Conservation (phyloP, 2,329 filamentous ascomycete species). For the Sphaerostilbella broomeana region DNA sequence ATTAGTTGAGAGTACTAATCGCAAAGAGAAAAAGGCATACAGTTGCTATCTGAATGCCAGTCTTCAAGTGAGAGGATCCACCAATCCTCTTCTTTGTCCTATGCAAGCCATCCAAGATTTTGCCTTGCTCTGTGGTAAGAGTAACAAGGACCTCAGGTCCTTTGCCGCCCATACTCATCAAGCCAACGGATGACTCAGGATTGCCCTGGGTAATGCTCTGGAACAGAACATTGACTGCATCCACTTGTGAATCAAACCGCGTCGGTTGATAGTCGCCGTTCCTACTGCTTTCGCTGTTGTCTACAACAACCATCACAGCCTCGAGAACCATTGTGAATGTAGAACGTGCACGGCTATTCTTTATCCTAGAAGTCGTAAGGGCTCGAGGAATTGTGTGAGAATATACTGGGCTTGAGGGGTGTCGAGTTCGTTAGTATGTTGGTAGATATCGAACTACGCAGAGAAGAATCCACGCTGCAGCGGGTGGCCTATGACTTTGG, state of each 20-base stretch:
- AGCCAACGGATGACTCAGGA: slow-evolving; percentile 90
- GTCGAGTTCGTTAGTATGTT: too few relatives aligned
- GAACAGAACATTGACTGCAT: slow-evolving; percentile 92
- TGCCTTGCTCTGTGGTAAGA: slow-evolving; percentile 90
- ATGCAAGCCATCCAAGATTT: slow-evolving; percentile 87
- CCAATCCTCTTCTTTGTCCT: slow-evolving; percentile 86
- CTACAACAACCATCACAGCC: slow-evolving; percentile 98
- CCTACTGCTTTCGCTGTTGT: slow-evolving; percentile 97
- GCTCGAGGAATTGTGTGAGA: too few relatives aligned
- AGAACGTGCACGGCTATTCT: too few relatives aligned
- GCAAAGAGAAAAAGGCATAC: slow-evolving; percentile 48
- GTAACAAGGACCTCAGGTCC: slow-evolving; percentile 97
- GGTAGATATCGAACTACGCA: too few relatives aligned
- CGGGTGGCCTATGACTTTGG: too few relatives aligned
- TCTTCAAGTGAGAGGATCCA: slow-evolving; percentile 80
- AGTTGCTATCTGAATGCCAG: slow-evolving; percentile 88
- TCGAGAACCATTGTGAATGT: slow-evolving; percentile 85
- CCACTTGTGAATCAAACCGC: slow-evolving; percentile 91
- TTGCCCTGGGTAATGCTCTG: slow-evolving; percentile 92
- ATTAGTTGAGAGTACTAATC: slow-evolving; percentile 12
- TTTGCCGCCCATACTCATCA: slow-evolving; percentile 98
- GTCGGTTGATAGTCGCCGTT: slow-evolving; percentile 92
- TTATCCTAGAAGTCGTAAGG: too few relatives aligned
- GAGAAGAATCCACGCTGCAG: too few relatives aligned
- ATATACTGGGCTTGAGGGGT: too few relatives aligned